Base-by-base conservation (phyloP, 768 basidiomycete species). In the Mycena latifolia region DNA sequence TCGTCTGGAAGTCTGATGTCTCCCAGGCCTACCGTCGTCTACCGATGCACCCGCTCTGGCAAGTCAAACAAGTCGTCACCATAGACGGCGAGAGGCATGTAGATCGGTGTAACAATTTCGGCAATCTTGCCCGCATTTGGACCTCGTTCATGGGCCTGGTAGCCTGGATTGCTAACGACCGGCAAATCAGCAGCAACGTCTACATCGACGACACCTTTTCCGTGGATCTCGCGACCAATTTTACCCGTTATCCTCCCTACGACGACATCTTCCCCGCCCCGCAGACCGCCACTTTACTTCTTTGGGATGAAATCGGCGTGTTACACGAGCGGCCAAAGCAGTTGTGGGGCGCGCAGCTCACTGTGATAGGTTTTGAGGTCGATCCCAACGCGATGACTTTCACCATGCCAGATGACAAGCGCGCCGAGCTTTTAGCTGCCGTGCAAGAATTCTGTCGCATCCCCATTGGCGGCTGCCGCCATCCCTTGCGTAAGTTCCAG, bases 321-420 rank as follows among this genome's bases (percentile, higher is more conserved):
- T 81, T 80, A 0, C 81, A 84, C 67, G 75, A 80, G 17, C 60
- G 72, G 15, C 35, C 54, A 4, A 86, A 85, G 61, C 85, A 85
- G 65, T 11, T 81, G 0, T 78, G 22, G n/a, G 81, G 80, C 0
- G 9, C 41, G 0, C 9, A 35, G 0, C 75, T 85, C 17, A 69
- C 70, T 2, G 77, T 84, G 65, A 78, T 84, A 61, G 80, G 84
- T 24, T 80, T 81, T 58, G 28, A 73, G 0, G 79, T 84, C 27
- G 77, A 85, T 61, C 48, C 78, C 0, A 72, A 76, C 29, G 54
- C 46, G 0, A 76, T 82, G 74, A 76, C 74, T 0, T 65, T 80
- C 55, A 70, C 76, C 0, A 61, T 77, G 37, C 35, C 65, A 1
- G 14, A 17, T 0, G 45, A 63, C 7, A 29, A 48, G 5, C 52